Evolutionary conservation across 108 stramenopile genomes (phyloP), one percentile per base, ranked within the genome.

Genomic region (Stephanodiscus minutulus): DNA sequence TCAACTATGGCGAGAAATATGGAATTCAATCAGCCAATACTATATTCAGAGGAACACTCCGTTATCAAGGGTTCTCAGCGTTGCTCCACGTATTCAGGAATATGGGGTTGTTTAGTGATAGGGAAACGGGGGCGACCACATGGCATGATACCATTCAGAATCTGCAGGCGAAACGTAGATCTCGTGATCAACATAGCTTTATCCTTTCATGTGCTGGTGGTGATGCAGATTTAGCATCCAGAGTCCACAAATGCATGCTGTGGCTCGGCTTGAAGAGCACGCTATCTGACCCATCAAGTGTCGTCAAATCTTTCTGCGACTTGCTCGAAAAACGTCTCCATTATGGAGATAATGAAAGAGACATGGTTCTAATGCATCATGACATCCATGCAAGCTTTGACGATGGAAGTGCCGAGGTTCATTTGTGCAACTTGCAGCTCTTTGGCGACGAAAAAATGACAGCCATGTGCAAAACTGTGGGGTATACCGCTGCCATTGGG

Each of bases 41-140:
- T 37, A 68, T 91, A 44, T 96, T 91, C 66, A 82, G 93, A 33
- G 96, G 91, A n/a, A 96, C 96, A 11, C 76, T 96, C 8, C 82
- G 93, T 20, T 96, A 89, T 75, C 52, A 71, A 25, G 92, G 92
- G 12, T 96, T 89, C 68, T 85, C 86, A 20, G 48, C 58, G 36
- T 39, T 87, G 50, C 79, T 93, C 81, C 41, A 75, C 54, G 86
- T 78, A 7, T 77, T 89, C 49, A 72, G 81, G 39, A 76, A 61
- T 3, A 74, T 95, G 55, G 91, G 91, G 22, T 66, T 91, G 9
- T 78, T 91, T 47, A 71, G 80, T 22, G 65, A 58, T 3, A 54
- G 25, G 17, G 17, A 66, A 35, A 47, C 68, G 25, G 56, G 71
- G 9, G 20, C 44, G 8, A 53, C 39, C 10, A 70, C 79, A 25